Evolutionary conservation across 352 stramenopile species (phyloP).

Genomic region (Globisporangium cederbergense): DNA sequence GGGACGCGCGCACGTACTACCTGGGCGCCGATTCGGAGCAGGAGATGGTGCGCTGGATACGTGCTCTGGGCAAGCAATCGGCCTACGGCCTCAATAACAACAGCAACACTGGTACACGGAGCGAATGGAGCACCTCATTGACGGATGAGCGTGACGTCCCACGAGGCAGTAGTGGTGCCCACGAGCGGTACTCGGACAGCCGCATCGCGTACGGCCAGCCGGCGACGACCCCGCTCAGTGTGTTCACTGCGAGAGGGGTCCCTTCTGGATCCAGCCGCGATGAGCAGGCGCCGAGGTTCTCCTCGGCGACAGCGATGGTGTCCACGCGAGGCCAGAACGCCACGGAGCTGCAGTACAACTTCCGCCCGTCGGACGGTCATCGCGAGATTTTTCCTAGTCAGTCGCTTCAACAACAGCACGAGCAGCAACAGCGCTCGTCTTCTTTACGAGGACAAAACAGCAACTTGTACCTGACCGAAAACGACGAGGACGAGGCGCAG

Average conservation of each 20-base stretch:
- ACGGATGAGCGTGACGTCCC: neutral
- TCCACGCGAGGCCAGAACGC: conserved; percentile 11
- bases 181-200: conserved; percentile 23
- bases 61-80: conserved; percentile 48
- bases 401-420: neutral
- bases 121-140: conserved; percentile 7
- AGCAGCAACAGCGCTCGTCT: conserved; percentile 2
- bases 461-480: conserved; percentile 8
- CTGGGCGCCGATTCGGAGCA: conserved; percentile 66
- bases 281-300: conserved; percentile 4
- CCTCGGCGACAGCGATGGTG: neutral
- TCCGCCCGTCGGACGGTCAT: neutral
- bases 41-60: conserved; percentile 73
- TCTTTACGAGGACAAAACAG: conserved; percentile 6
- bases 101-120: neutral
- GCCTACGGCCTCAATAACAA: conserved; percentile 19
- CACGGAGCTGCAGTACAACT: conserved; percentile 14
- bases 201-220: conserved; percentile 17
- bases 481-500: conserved; percentile 11
- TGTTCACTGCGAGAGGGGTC: conserved; percentile 1
- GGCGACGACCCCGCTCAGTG: conserved; percentile 6
- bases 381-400: conserved; percentile 6
- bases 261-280: conserved; percentile 1
- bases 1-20: conserved; percentile 66
- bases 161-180: neutral